Conservation (phyloP, 805 yeast genomes). For the Cyberlindnera sargentensis region DNA sequence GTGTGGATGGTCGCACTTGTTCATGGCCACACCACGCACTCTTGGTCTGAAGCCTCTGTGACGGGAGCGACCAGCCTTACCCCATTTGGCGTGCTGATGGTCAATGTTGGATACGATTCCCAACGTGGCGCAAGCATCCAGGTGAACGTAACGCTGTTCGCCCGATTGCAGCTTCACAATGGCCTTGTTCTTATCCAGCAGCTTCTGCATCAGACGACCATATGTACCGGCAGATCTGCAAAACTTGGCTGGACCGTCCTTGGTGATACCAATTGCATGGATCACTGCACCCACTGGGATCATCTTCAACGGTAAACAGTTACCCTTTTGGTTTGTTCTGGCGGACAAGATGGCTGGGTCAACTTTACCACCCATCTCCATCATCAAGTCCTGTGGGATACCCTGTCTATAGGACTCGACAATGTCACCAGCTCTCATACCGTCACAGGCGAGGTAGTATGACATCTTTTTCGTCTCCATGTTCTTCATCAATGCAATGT, state of each 20-base stretch:
- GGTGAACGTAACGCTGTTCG: constrained; percentile 83
- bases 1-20: constrained; percentile 94
- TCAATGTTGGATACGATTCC: constrained; percentile 92
- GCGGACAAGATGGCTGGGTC: constrained; percentile 90
- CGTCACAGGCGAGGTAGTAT: constrained; percentile 87
- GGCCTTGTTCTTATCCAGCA: constrained; percentile 64
- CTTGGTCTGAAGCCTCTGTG: constrained; percentile 90
- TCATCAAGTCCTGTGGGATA: constrained; percentile 63
- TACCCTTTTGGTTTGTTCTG: constrained; percentile 85
- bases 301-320: constrained; percentile 87
- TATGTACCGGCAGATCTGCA: constrained; percentile 94
- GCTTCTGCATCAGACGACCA: constrained; percentile 78
- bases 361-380: constrained; percentile 83
- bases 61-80: constrained; percentile 95
- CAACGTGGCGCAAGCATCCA: constrained; percentile 87
- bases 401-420: constrained; percentile 90
- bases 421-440: constrained; percentile 84
- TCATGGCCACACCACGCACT: constrained; percentile 98
- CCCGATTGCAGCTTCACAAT: constrained; percentile 82
- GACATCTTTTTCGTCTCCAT: constrained; percentile 52
- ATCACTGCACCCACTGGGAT: constrained; percentile 91
- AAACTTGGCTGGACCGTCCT: constrained; percentile 74
- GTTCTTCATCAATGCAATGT: constrained; percentile 79
- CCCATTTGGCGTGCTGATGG: constrained; percentile 81
- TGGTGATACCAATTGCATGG: constrained; percentile 77